phyloP scores from a whole-genome alignment of 169 alveolate species.

The Perkinsus marinus region DNA sequence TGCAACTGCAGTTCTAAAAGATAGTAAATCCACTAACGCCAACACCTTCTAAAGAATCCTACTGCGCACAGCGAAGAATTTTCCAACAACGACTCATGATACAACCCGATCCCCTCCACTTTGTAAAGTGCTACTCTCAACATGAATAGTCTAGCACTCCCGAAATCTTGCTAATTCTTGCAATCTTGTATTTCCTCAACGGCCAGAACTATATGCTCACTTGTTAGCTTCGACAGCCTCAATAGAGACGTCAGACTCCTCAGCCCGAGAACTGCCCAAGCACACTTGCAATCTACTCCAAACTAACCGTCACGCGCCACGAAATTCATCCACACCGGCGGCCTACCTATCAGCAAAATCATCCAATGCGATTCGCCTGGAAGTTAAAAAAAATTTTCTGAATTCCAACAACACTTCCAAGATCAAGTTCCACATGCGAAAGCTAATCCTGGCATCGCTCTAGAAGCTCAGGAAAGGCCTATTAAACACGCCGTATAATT shows the following conservation, averaged over 20 bases:
- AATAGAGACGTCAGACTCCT: neutral
- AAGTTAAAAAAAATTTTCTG: neutral
- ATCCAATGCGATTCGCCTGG: neutral
- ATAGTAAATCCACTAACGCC: too few species aligned
- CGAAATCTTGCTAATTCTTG: too few species aligned
- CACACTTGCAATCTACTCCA: neutral
- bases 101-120: neutral
- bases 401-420: too few species aligned
- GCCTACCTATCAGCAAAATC: neutral
- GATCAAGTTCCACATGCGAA: too few species aligned
- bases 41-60: too few species aligned
- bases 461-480: too few species aligned
- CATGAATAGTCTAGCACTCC: neutral
- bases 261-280: neutral
- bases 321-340: neutral
- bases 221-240: neutral
- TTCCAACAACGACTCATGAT: neutral
- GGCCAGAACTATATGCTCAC: neutral
- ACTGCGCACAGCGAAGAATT: too few species aligned
- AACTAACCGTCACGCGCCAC: neutral
- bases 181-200: neutral
- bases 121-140: neutral
- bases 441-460: too few species aligned
- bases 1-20: too few species aligned
- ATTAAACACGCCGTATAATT: too few species aligned